Percentiles rank a stretch among this genome's conserved stretches.
Conservation (phyloP, 2,329 filamentous ascomycete species). For the Stemphylium lycopersici region DNA sequence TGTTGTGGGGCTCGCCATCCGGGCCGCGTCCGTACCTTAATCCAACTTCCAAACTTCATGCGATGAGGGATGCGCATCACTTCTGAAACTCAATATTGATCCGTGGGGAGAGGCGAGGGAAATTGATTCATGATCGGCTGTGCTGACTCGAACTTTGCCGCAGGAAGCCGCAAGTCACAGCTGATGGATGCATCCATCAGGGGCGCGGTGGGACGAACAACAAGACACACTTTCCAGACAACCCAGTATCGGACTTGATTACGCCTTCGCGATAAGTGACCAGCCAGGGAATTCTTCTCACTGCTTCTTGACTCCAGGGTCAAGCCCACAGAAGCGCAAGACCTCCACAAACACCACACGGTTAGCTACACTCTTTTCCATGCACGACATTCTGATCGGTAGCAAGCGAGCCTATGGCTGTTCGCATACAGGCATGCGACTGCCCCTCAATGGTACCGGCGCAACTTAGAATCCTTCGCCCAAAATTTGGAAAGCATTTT, state of each 20-base stretch:
- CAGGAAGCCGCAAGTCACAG: not conserved
- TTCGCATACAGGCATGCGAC: not conserved
- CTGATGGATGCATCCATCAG: constrained; percentile 5
- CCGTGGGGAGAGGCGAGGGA: not conserved
- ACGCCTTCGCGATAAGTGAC: not conserved
- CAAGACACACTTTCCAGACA: not conserved
- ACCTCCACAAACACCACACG: not conserved
- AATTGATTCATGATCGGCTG: not conserved
- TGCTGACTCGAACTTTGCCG: constrained; percentile 8
- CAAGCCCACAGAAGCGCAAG: not conserved
- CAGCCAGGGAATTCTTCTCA: not conserved
- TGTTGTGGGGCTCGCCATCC: constrained; percentile 12
- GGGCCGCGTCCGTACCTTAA: constrained; percentile 17
- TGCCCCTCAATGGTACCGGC: not conserved
- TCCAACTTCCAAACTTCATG: constrained; percentile 8
- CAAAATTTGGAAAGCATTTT: not conserved
- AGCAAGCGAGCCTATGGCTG: not conserved
- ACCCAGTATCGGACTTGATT: not conserved
- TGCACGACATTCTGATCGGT: constrained; percentile 9
- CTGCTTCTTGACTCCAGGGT: not conserved
- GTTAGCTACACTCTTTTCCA: constrained; percentile 4
- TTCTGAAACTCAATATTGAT: not conserved
- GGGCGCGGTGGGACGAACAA: not conserved
- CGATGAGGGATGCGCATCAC: constrained; percentile 1
- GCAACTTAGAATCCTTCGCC: constrained; percentile 1